phyloP scores from a whole-genome alignment of 2,329 filamentous ascomycete species.

The Fusarium heterosporum region DNA sequence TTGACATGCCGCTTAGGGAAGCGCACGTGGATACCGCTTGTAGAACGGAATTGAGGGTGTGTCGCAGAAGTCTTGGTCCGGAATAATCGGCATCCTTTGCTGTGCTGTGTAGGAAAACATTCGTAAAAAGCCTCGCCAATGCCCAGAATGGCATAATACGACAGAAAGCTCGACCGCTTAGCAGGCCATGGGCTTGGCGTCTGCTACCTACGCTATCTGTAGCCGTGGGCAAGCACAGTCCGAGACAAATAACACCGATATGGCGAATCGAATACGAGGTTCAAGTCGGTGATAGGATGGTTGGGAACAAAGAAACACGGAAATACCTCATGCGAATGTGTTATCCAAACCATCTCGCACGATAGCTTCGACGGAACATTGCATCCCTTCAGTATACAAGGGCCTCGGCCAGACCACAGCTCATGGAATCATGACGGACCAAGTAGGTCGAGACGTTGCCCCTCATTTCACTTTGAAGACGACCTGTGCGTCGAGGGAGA shows the following conservation, averaged over 20 bases:
- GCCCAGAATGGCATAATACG: constrained; percentile 39
- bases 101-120: constrained; percentile 34
- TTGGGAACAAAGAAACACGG: constrained; percentile 7
- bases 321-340: constrained; percentile 14
- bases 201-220: constrained; percentile 26
- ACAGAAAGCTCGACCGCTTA: constrained; percentile 30
- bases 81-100: constrained; percentile 45
- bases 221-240: constrained; percentile 18
- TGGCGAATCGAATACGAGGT: constrained; percentile 33
- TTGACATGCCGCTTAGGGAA: constrained; percentile 31
- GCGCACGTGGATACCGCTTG: constrained; percentile 42
- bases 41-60: constrained; percentile 48
- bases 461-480: constrained; percentile 27
- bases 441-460: constrained; percentile 23
- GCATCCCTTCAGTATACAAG: constrained; percentile 8
- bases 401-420: constrained; percentile 21
- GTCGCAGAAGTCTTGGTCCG: constrained; percentile 47
- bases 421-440: constrained; percentile 25
- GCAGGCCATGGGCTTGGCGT: constrained; percentile 36
- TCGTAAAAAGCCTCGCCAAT: constrained; percentile 35
- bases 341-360: constrained; percentile 1
- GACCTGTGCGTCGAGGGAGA: constrained; percentile 12
- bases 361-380: constrained; percentile 25
- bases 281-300: constrained; percentile 21
- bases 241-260: constrained; percentile 12